These are phyloP conservation scores for Sanguinoderma infundibulare DNA, from an alignment of 1,284 basidiomycete genomes.

Conservation along the genomic window DNA sequence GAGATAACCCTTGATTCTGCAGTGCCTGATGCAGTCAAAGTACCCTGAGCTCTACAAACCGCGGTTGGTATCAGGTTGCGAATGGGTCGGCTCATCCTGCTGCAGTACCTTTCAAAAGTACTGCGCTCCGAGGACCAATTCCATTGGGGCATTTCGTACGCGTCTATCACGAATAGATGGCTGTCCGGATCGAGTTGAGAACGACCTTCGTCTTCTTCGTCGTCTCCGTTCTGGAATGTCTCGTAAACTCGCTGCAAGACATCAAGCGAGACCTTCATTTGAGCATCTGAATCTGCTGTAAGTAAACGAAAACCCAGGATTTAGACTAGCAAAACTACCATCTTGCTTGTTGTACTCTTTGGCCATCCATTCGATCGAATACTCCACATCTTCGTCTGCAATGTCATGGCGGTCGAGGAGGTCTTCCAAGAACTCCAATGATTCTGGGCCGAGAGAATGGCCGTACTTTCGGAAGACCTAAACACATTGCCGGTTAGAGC, in stretches of 20 bases:
- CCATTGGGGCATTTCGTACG: conserved; percentile 94
- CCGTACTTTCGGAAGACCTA: conserved; percentile 85
- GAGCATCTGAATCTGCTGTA: conserved; percentile 55
- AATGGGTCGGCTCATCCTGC: conserved; percentile 17
- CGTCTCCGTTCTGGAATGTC: conserved; percentile 75
- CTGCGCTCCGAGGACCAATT: conserved; percentile 86
- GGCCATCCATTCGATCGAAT: conserved; percentile 83
- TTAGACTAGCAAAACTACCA: conserved; percentile 52
- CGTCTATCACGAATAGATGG: conserved; percentile 86
- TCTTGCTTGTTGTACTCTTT: conserved; percentile 93
- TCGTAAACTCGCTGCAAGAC: conserved; percentile 85
- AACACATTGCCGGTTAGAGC: too few species aligned
- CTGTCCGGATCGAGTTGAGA: conserved; percentile 83
- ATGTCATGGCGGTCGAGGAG: conserved; percentile 73
- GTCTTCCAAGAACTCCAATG: conserved; percentile 68
- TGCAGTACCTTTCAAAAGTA: conserved; percentile 77
- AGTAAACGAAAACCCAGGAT: background rate
- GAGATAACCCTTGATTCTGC: conserved; percentile 80
- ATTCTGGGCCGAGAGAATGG: conserved; percentile 80
- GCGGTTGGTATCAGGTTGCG: background rate
- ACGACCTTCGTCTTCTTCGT: conserved; percentile 52
- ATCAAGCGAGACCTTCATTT: conserved; percentile 78
- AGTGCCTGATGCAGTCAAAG: conserved; percentile 75
- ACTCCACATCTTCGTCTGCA: conserved; percentile 72
- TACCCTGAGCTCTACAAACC: conserved; percentile 45